Conservation (phyloP, 2,329 filamentous ascomycete genomes). For the Ascosphaera apis region DNA sequence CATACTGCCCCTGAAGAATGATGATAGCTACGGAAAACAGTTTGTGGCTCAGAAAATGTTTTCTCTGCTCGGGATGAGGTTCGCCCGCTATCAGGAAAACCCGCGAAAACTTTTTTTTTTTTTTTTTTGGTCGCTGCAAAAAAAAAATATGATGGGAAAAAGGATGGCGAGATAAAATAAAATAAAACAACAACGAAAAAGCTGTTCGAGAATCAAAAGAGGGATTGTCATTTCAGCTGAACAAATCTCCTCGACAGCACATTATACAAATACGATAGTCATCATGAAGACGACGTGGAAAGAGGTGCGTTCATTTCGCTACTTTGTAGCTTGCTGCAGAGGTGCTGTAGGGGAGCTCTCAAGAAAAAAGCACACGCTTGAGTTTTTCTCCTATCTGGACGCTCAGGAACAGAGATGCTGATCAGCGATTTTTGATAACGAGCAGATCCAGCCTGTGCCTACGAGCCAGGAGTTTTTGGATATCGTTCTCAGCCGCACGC, state of each 20-base stretch:
- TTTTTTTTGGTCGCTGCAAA: not conserved
- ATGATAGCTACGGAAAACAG: no score
- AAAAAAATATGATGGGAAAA: not conserved
- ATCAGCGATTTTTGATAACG: not conserved
- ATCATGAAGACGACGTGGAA: slow-evolving; percentile 39
- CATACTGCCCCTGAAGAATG: no score
- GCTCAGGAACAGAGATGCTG: not conserved
- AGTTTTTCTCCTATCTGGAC: no score
- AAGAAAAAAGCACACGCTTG: no score
- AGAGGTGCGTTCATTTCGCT: slow-evolving; percentile 19
- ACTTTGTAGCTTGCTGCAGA: no score
- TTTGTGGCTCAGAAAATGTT: no score
- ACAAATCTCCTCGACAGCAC: slow-evolving; percentile 3
- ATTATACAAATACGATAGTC: slow-evolving; percentile 7
- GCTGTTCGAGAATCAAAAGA: not conserved
- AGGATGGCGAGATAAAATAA: not conserved
- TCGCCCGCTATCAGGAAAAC: no score
- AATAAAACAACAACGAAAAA: not conserved
- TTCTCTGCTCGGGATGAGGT: no score
- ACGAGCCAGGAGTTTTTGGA: slow-evolving; percentile 92
- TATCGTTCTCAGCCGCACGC: slow-evolving; percentile 83
- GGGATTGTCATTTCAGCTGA: not conserved
- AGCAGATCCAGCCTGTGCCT: slow-evolving; percentile 56
- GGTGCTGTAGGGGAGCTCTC: no score
- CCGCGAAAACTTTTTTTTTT: not conserved